These are phyloP conservation scores for Cryptosporidium felis DNA, from an alignment of 169 alveolate genomes.

Conservation along the genomic window DNA sequence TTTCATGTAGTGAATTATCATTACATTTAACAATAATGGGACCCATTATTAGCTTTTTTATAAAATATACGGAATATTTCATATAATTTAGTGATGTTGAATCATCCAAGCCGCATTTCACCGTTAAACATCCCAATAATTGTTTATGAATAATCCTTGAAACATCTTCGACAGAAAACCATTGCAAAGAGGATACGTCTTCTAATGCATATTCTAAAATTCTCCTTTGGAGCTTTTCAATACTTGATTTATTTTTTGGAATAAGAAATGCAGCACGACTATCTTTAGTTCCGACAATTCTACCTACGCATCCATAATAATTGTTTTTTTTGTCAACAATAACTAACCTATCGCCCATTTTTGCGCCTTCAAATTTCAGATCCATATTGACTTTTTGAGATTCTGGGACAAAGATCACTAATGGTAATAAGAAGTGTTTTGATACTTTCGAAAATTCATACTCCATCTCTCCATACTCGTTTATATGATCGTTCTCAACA, in stretches of 20 bases:
- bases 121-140: neutral
- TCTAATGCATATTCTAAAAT: constrained; percentile 30
- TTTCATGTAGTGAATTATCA: constrained; percentile 14
- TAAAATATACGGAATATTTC: neutral
- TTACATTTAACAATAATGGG: constrained; percentile 22
- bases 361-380: neutral
- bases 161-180: constrained; percentile 46
- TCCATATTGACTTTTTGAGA: neutral
- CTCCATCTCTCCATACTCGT: neutral
- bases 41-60: constrained; percentile 4
- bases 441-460: constrained; percentile 20
- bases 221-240: neutral
- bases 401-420: neutral
- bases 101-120: constrained; percentile 9
- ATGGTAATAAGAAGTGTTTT: constrained; percentile 16
- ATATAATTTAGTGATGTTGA: neutral
- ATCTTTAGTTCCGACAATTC: neutral
- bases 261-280: neutral
- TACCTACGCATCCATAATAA: constrained; percentile 5
- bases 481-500: neutral
- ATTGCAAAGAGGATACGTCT: constrained; percentile 18
- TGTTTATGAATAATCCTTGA: constrained; percentile 3
- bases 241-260: neutral
- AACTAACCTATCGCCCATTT: constrained; percentile 8
- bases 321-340: neutral